Evolutionary conservation across 192 early-diverging fungal species (phyloP), one percentile per base, ranked within the genome.

Genomic region (Mortierella alpina): DNA sequence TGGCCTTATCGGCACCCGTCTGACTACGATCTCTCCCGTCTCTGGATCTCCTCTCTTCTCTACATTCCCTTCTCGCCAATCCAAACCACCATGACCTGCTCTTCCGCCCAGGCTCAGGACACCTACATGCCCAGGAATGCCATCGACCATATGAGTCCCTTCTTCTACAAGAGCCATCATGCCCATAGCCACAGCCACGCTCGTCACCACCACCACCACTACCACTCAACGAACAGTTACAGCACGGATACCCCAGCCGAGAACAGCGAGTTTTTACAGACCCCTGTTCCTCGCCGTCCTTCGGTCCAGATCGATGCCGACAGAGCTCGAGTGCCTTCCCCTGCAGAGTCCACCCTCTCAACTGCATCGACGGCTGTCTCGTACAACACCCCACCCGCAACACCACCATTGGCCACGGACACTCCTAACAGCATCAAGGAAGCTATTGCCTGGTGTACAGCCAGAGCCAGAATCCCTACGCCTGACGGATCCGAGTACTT

Each of bases 381-480:
- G 0, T 80, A 80, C 58, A 72, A 54, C 17, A 80, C 77, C 23
- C 77, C 77, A n/a, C 77, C 77, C 13, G 64, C 77, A 7, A 80
- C 77, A 7, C 77, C 77, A 45, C 77, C 77, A 39, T 52, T 79
- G 42, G 68, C 62, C 7, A 40, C 57, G 20, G 44, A 45, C 3
- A 31, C 44, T 2, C 18, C 59, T 15, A 64, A 67, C 17, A 52
- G 48, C 18, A 42, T 57, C 9, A 40, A 41, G 20, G 75, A 78
- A 5, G 46, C 62, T 5, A 41, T 80, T 52, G 77, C 77, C 15
- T 80, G 77, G 77, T 80, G 77, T 55, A 72, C 77, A 68, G 95
- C 94, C 15, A 85, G 92, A 40, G 92, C 93, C 10, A 85, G 95
- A 5, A 94, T 96, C 61, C 94, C 95, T 7, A 94, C 93, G 22